These are phyloP conservation scores for Boletus insuetus DNA, from an alignment of 768 basidiomycete genomes.

Conservation along the genomic window DNA sequence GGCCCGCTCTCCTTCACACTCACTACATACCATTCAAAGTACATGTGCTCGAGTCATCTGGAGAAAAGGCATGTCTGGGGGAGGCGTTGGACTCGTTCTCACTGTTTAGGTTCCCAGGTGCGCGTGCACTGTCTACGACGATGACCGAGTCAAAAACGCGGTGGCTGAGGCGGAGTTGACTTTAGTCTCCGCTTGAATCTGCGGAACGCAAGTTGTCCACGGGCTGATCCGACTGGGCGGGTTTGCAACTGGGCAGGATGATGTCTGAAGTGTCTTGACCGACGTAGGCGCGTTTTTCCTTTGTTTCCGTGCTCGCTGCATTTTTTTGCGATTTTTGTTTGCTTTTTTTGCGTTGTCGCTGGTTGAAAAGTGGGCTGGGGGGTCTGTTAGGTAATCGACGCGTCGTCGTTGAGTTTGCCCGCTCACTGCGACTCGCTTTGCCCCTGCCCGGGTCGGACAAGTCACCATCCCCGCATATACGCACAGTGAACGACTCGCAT, in stretches of 20 bases:
- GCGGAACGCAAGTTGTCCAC: not conserved
- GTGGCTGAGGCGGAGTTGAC: not conserved
- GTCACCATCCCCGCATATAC: conserved; percentile 3
- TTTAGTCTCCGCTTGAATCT: conserved; percentile 21
- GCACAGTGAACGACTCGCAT: not conserved
- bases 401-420: conserved; percentile 24
- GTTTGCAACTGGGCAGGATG: conserved; percentile 13
- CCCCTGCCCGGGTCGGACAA: conserved; percentile 24
- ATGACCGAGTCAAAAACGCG: conserved; percentile 6
- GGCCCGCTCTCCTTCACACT: not conserved
- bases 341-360: conserved; percentile 18
- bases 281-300: not conserved
- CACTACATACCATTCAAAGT: not conserved
- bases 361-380: conserved; percentile 19
- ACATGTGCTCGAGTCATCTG: not conserved
- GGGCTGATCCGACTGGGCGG: conserved; percentile 5
- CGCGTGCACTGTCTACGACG: conserved; percentile 7
- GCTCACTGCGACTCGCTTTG: conserved; percentile 19
- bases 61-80: not conserved
- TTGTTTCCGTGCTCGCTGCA: not conserved
- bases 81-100: not conserved
- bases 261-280: not conserved
- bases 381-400: conserved; percentile 32
- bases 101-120: not conserved
- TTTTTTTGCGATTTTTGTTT: conserved; percentile 4